phyloP scores from a whole-genome alignment of 1,139 yeast species.

The Casaregolazyma lundiana region DNA sequence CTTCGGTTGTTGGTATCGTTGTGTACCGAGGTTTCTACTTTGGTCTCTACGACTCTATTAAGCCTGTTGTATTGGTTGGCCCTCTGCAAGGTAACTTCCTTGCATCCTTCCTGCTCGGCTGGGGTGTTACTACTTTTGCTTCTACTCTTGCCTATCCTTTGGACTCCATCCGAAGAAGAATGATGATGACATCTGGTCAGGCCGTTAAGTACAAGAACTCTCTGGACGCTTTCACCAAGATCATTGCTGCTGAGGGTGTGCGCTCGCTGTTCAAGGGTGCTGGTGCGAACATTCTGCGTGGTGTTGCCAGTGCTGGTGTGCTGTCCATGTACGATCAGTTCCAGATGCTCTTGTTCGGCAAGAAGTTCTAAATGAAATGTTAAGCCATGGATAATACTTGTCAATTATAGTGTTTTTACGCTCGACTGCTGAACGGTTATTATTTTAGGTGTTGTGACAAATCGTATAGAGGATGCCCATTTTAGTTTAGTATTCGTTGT shows the following conservation, averaged over 20 bases:
- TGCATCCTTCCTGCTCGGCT: constrained; percentile 72
- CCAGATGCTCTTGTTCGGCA: constrained; percentile 68
- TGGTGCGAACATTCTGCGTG: constrained; percentile 84
- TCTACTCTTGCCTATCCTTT: constrained; percentile 78
- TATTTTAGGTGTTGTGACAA: not conserved
- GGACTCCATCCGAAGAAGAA: constrained; percentile 81
- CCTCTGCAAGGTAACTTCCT: constrained; percentile 65
- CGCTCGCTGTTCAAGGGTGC: constrained; percentile 76
- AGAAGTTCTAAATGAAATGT: constrained; percentile 53
- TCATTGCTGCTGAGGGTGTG: constrained; percentile 70
- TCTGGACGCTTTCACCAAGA: constrained; percentile 65
- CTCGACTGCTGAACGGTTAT: constrained; percentile 1
- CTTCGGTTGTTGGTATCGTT: constrained; percentile 74
- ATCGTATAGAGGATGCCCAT: constrained; percentile 1
- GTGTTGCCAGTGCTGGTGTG: constrained; percentile 87
- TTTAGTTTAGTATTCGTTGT: constrained; percentile 1
- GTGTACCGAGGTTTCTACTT: constrained; percentile 83
- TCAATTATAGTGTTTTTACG: not conserved
- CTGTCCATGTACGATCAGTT: constrained; percentile 75
- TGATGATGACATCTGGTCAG: constrained; percentile 85
- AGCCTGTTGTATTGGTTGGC: constrained; percentile 71
- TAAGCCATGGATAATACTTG: not conserved
- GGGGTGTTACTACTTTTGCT: constrained; percentile 76
- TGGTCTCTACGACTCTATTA: constrained; percentile 74
- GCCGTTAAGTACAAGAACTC: constrained; percentile 74